These are phyloP conservation scores for Lentinus polychrous DNA, from an alignment of 1,284 basidiomycete species.

Conservation along the genomic window DNA sequence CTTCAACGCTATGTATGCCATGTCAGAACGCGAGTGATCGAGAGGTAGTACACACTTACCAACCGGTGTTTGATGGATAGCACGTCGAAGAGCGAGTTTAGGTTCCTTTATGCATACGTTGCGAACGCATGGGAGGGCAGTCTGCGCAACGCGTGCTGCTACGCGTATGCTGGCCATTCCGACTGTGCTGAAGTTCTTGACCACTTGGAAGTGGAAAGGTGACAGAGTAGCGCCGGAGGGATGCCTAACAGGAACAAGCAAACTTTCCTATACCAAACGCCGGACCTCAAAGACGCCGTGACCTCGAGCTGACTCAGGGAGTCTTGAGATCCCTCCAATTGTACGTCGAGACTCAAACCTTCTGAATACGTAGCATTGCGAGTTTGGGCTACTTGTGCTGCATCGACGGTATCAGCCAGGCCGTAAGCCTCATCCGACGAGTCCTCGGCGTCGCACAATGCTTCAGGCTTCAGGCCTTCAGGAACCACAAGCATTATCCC, in stretches of 20 bases:
- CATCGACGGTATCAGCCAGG: no score
- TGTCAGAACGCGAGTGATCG: background rate
- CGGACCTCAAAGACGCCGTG: no score
- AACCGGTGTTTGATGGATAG: slow-evolving; percentile 13
- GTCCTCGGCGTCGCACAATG: no score
- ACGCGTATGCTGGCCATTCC: slow-evolving; percentile 7
- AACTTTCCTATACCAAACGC: no score
- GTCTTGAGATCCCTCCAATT: no score
- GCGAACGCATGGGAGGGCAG: background rate
- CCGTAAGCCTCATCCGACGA: no score
- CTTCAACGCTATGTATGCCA: slow-evolving; percentile 14
- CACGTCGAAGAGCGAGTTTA: background rate
- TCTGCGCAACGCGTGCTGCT: background rate
- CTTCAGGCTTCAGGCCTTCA: no score
- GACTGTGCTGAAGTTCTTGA: background rate
- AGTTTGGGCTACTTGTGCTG: no score
- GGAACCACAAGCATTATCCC: no score
- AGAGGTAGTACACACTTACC: slow-evolving; percentile 9
- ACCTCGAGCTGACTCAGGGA: no score
- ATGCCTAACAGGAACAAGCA: slow-evolving; percentile 6
- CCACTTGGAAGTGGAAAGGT: background rate
- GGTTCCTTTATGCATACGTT: background rate
- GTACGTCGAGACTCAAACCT: no score
- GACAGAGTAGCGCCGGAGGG: slow-evolving; percentile 1
- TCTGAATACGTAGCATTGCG: no score